Evolutionary conservation across 306 rosid species (phyloP).

Genomic region (Carpinus viminea): DNA sequence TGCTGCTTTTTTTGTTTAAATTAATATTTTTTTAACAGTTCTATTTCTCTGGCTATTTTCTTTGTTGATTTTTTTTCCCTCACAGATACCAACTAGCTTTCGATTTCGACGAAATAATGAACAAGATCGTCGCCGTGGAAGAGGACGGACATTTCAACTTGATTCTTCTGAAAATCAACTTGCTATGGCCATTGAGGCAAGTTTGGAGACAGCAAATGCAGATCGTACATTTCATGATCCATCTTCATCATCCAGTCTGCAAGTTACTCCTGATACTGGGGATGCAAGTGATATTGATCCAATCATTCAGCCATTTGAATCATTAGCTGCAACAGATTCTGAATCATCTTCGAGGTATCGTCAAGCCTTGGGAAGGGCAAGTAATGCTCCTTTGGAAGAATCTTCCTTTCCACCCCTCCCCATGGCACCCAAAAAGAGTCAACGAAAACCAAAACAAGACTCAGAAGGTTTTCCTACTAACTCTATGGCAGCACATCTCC

Average conservation of each 20-base stretch:
- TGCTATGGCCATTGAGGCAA: conserved; percentile 81
- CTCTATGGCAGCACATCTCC: conserved; percentile 88
- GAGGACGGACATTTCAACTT: conserved; percentile 61
- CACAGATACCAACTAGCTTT: conserved; percentile 91
- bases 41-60: conserved; percentile 8
- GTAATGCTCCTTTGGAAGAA: conserved; percentile 48
- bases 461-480: conserved; percentile 55
- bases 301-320: conserved; percentile 60
- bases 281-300: conserved; percentile 54
- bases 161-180: conserved; percentile 73
- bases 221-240: conserved; percentile 39
- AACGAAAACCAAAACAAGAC: conserved; percentile 52
- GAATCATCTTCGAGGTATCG: conserved; percentile 75
- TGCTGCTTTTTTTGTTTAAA: background rate
- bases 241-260: conserved; percentile 47
- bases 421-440: conserved; percentile 50
- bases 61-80: conserved; percentile 8
- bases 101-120: conserved; percentile 63
- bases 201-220: conserved; percentile 69
- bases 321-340: conserved; percentile 45
- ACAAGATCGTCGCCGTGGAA: conserved; percentile 73
- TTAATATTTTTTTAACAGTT: background rate
- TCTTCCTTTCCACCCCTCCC: conserved; percentile 92
- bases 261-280: conserved; percentile 43
- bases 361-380: conserved; percentile 79